These are phyloP conservation scores for Reticulascus tulasneorum DNA, from an alignment of 2,329 filamentous ascomycete species.

Conservation along the genomic window DNA sequence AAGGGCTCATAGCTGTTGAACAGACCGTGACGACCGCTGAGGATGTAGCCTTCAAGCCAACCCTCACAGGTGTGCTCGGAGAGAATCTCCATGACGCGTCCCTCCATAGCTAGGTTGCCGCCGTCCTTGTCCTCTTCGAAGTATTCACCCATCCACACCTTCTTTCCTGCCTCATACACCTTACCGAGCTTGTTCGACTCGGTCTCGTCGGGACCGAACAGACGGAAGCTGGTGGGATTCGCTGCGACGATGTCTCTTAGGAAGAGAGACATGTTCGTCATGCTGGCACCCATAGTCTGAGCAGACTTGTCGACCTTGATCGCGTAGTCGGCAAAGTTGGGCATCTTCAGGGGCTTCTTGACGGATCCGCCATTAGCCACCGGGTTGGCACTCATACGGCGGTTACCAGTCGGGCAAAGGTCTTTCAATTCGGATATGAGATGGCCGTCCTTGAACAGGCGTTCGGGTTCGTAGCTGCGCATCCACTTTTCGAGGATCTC, in stretches of 20 bases:
- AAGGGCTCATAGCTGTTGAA: conserved; percentile 82
- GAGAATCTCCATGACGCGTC: conserved; percentile 81
- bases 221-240: conserved; percentile 66
- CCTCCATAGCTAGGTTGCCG: conserved; percentile 64
- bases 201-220: conserved; percentile 78
- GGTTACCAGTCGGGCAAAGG: conserved; percentile 60
- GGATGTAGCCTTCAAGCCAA: conserved; percentile 75
- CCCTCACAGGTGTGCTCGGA: conserved; percentile 77
- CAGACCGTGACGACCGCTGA: conserved; percentile 71
- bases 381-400: conserved; percentile 74
- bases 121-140: conserved; percentile 73
- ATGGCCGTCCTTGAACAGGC: conserved; percentile 63
- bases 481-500: conserved; percentile 73
- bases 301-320: conserved; percentile 60
- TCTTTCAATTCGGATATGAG: conserved; percentile 59
- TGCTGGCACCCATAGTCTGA: conserved; percentile 54
- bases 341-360: conserved; percentile 63
- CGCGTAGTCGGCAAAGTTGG: conserved; percentile 66
- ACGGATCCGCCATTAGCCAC: conserved; percentile 69
- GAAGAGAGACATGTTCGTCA: conserved; percentile 66
- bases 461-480: conserved; percentile 70
- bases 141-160: conserved; percentile 76
- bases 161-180: conserved; percentile 71
- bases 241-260: conserved; percentile 62
- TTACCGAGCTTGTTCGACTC: conserved; percentile 73